phyloP scores from a whole-genome alignment of 2,329 filamentous ascomycete species.

The Xylariaceae sp. region DNA sequence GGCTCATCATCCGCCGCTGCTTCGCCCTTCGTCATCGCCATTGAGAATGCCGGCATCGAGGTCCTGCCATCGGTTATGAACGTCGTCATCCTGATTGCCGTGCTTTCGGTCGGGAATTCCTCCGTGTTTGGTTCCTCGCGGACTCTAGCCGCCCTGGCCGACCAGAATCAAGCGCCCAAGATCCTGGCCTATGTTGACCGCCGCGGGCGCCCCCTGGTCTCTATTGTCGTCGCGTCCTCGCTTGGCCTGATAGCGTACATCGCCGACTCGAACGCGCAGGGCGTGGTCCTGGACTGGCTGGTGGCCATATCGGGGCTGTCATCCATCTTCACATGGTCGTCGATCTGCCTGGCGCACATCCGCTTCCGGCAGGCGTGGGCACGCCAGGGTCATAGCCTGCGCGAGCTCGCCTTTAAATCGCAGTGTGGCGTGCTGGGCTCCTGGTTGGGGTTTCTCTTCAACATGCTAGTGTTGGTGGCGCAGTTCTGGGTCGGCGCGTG shows the following conservation, averaged over 20 bases:
- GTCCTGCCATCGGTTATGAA: constrained; percentile 90
- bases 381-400: constrained; percentile 66
- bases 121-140: constrained; percentile 89
- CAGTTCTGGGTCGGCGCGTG: constrained; percentile 89
- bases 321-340: constrained; percentile 78
- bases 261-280: constrained; percentile 63
- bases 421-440: constrained; percentile 80
- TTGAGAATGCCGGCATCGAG: constrained; percentile 76
- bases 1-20: constrained; percentile 65
- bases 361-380: constrained; percentile 86
- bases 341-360: constrained; percentile 89
- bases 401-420: constrained; percentile 79
- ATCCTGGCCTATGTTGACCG: constrained; percentile 82
- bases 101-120: constrained; percentile 89
- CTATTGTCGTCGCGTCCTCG: constrained; percentile 67
- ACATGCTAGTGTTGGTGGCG: constrained; percentile 73
- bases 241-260: constrained; percentile 80
- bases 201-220: constrained; percentile 75
- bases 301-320: constrained; percentile 73
- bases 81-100: constrained; percentile 87
- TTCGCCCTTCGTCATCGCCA: constrained; percentile 93
- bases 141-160: constrained; percentile 85
- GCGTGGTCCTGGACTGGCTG: constrained; percentile 76
- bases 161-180: constrained; percentile 80
- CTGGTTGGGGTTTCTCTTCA: constrained; percentile 77